phyloP scores from a whole-genome alignment of 1,139 yeast species.

The Zygoascus sp. region DNA sequence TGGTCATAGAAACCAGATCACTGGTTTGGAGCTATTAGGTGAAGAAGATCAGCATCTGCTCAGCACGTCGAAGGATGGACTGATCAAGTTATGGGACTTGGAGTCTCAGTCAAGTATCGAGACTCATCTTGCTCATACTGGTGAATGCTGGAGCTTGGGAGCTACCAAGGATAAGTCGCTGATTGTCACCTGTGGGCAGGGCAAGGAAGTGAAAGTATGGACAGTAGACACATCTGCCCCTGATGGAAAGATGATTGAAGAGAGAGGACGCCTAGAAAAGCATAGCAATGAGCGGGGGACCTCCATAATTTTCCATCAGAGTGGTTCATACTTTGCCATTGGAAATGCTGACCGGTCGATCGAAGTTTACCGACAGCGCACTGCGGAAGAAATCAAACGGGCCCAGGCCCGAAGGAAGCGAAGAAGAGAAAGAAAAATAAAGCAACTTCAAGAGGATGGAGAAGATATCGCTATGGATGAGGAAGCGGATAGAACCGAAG shows the following conservation, averaged over 20 bases:
- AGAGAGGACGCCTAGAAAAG: conserved; percentile 67
- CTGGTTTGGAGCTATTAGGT: conserved; percentile 55
- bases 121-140: conserved; percentile 89
- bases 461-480: conserved; percentile 6
- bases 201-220: conserved; percentile 85
- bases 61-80: conserved; percentile 82
- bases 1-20: conserved; percentile 86
- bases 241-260: conserved; percentile 51
- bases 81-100: conserved; percentile 89
- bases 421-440: conserved; percentile 42
- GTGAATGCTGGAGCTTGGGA: conserved; percentile 87
- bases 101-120: conserved; percentile 86
- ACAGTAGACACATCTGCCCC: conserved; percentile 46
- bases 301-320: conserved; percentile 50
- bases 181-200: conserved; percentile 69
- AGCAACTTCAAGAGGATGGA: conserved; percentile 5
- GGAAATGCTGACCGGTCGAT: conserved; percentile 77
- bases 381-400: conserved; percentile 72
- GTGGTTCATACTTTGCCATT: conserved; percentile 51
- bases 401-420: conserved; percentile 76
- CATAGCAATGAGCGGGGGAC: conserved; percentile 74
- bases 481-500: neutral
- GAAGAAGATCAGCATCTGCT: conserved; percentile 55
- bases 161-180: conserved; percentile 33
- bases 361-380: conserved; percentile 77